These are phyloP conservation scores for Salvia splendens DNA, from an alignment of 257 asterid species.

Conservation along the genomic window DNA sequence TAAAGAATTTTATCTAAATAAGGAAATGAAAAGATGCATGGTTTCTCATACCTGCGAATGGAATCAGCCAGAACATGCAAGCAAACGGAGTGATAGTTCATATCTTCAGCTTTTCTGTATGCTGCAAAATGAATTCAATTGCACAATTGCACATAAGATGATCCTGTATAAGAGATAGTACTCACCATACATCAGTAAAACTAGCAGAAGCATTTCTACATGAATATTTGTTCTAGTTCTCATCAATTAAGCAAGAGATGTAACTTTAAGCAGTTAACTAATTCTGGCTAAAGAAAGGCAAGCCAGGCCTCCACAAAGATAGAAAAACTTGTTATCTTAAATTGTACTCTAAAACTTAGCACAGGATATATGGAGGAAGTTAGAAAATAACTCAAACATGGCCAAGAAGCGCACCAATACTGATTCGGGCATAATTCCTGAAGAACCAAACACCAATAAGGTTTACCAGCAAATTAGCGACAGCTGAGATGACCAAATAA, in stretches of 20 bases:
- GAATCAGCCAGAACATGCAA: slow-evolving; percentile 97
- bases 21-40: not conserved
- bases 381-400: slow-evolving; percentile 20
- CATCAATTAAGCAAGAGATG: not conserved
- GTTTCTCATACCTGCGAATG: slow-evolving; percentile 71
- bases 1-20: not conserved
- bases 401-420: slow-evolving; percentile 60
- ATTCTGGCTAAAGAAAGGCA: slow-evolving; percentile 3
- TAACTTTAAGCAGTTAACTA: not conserved
- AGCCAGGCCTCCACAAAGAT: not conserved
- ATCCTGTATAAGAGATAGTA: not conserved
- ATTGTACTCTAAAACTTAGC: not conserved
- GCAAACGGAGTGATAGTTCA: slow-evolving; percentile 94
- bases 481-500: slow-evolving; percentile 89
- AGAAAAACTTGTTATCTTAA: not conserved
- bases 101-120: slow-evolving; percentile 91
- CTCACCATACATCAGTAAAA: not conserved
- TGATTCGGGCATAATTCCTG: slow-evolving; percentile 90
- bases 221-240: not conserved
- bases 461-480: slow-evolving; percentile 89
- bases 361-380: not conserved
- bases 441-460: slow-evolving; percentile 98
- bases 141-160: not conserved
- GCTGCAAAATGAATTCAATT: slow-evolving; percentile 47
- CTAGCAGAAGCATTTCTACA: not conserved